Evolutionary conservation across 2,329 filamentous ascomycete species (phyloP), one percentile per base, ranked within the genome.

Genomic region (Ceratocystis alfenasii): DNA sequence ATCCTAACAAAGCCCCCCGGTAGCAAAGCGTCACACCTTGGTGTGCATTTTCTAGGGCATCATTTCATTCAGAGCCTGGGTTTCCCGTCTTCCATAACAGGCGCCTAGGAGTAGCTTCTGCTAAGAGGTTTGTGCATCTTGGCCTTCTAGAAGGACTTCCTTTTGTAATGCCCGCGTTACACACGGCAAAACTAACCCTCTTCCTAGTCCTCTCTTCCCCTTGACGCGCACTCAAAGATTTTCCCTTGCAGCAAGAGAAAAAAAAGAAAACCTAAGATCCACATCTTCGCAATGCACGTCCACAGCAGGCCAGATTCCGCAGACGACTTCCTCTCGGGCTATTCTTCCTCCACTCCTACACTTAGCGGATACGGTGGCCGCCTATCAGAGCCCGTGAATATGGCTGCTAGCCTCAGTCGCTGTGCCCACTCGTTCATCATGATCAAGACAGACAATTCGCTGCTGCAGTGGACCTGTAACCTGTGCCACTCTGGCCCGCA

Each of bases 381-480:
- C 17, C 25, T 59, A 33, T 30, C 25, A n/a, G 53, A 59, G 53
- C 65, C 53, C 15, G 15, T 66, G 50, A 68, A 69, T 44, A 46
- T 61, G 65, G 65, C 65, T 20, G 57, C 36, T 17, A 48, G 63
- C 22, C 46, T 65, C 20, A 48, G 60, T 55, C 78, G 79, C 68
- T 88, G 85, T 73, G 78, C 79, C 45, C 85, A 88, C 73, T 78
- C 78, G 10, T 88, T 87, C 75, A 79, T 79, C 71, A 79, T 87
- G 74, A 81, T 88, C 75, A 88, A 88, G 75, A 85, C 83, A 36
- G 83, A 87, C 71, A 86, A 77, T 72, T 85, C 80, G 10, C 73
- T 87, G 65, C 79, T 88, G 66, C 81, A 85, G 73, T 88, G 85
- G 84, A 78, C 79, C 63, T 88, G 86, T 77, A 79, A 81, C 67